Conservation (phyloP, 1,284 basidiomycete species). For the Papiliotrema fonsecae region DNA sequence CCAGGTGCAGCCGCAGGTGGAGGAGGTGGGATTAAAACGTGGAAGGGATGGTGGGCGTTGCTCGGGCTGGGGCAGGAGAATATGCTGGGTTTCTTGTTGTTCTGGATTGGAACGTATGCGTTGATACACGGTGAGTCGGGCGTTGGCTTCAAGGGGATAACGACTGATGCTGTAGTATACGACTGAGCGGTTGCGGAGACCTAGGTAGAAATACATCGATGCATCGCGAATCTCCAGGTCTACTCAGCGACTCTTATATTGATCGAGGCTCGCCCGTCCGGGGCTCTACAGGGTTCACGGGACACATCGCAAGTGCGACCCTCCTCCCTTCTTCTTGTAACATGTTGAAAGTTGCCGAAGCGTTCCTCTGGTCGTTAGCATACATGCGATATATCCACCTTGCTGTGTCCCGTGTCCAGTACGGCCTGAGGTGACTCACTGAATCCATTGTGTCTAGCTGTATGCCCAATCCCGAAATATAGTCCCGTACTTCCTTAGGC, state of each 20-base stretch:
- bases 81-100: slow-evolving; percentile 74
- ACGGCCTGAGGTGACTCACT: slow-evolving; percentile 52
- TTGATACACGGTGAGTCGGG: slow-evolving; percentile 37
- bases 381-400: neutral
- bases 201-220: neutral
- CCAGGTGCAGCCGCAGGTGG: slow-evolving; percentile 52
- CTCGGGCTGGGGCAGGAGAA: slow-evolving; percentile 79
- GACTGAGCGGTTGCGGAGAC: neutral
- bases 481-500: slow-evolving; percentile 62
- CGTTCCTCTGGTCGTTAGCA: slow-evolving; percentile 62
- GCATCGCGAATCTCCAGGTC: neutral
- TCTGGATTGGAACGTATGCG: slow-evolving; percentile 78
- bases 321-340: slow-evolving; percentile 85
- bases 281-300: slow-evolving; percentile 52
- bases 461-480: slow-evolving; percentile 74
- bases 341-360: slow-evolving; percentile 90
- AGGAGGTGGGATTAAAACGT: slow-evolving; percentile 5
- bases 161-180: neutral
- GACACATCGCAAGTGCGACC: slow-evolving; percentile 82
- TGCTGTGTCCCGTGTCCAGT: neutral
- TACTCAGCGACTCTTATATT: neutral
- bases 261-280: slow-evolving; percentile 22
- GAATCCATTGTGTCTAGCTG: slow-evolving; percentile 93
- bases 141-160: neutral
- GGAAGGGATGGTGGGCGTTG: slow-evolving; percentile 54